Base-by-base conservation (phyloP, 768 basidiomycete genomes). In the Agrocybe praecox region DNA sequence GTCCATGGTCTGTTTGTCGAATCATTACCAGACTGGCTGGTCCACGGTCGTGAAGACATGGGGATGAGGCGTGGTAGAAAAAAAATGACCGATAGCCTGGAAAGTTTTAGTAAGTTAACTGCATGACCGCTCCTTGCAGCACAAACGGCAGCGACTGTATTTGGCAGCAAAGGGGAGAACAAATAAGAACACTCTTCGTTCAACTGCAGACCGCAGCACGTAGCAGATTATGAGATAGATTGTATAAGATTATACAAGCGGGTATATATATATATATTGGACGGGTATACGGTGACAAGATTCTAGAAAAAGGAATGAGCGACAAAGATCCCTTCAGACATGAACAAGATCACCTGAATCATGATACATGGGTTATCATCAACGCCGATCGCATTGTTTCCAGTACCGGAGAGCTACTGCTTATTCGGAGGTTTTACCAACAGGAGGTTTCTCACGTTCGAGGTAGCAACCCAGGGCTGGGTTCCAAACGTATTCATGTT, bases 401-500 rank as follows among this genome's bases (percentile, higher is more conserved):
- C 47, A 34, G 22, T 29, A 6, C 22, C 29, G 3, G 12, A 22
- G n/a, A 17, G 24, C 23, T 19, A 49, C 47, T 24, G 22, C 33
- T 18, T 53, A 24, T 22, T 24, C 36, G 29, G n/a, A 19, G 10
- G 17, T 21, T 3, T 42, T n/a, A 42, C 34, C 48, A 42, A 48
- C 45, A 5, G 54, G 57, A n/a, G 54, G 57, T 22, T 63, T 62
- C 42, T 72, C 70, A 32, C 67, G 63, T 32, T 76, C 71, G 36
- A 76, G 60, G 64, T 83, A 84, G 44, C 76, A 76, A 2, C 76
- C 78, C 44, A 79, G 57, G 8, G 68, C 65, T 9, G 76, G 70
- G 65, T 69, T 76, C 91, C 92, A 97, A 6, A 84, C 75, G 67
- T 84, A 94, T 47, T 87, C 83, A 61, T 94, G 87, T 4, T 73